These are phyloP conservation scores for Saccharomycopsis fodiens DNA, from an alignment of 805 yeast species.

Conservation along the genomic window DNA sequence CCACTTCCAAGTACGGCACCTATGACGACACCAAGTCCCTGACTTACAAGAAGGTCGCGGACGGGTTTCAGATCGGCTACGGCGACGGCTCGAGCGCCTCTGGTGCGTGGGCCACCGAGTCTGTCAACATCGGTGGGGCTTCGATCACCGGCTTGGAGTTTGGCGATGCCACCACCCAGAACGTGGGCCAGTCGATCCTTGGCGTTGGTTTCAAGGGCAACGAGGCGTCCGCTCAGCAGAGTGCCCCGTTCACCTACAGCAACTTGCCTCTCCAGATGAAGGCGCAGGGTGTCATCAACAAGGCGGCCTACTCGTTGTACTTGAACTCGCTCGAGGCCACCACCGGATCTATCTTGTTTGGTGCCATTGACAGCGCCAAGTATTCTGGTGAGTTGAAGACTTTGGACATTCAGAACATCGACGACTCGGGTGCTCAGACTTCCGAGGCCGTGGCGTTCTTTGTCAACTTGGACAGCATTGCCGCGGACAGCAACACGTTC, in stretches of 20 bases:
- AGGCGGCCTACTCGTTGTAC: conserved; percentile 40
- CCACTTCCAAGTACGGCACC: conserved; percentile 24
- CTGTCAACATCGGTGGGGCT: conserved; percentile 13
- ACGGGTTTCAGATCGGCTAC: conserved; percentile 33
- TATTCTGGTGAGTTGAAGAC: conserved; percentile 36
- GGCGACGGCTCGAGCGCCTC: conserved; percentile 41
- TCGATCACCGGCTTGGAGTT: conserved; percentile 10
- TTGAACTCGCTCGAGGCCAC: conserved; percentile 27
- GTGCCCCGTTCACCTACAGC: conserved; percentile 19
- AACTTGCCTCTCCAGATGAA: conserved; percentile 29
- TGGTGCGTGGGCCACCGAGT: conserved; percentile 38
- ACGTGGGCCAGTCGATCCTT: conserved; percentile 10
- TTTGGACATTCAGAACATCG: conserved; percentile 22
- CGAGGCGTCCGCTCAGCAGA: conserved; percentile 26
- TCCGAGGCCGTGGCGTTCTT: conserved; percentile 17
- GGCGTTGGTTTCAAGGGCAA: conserved; percentile 19
- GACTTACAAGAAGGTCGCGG: conserved; percentile 16
- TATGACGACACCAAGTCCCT: conserved; percentile 21
- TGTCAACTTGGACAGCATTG: conserved; percentile 17
- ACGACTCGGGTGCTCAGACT: conserved; percentile 15
- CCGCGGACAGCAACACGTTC: conserved; percentile 23
- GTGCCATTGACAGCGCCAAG: conserved; percentile 47
- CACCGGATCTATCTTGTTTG: conserved; percentile 39
- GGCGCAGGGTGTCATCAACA: conserved; percentile 33
- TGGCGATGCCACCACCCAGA: conserved; percentile 16